Conservation (phyloP, 2,329 filamentous ascomycete species). For the Exophiala sp. region DNA sequence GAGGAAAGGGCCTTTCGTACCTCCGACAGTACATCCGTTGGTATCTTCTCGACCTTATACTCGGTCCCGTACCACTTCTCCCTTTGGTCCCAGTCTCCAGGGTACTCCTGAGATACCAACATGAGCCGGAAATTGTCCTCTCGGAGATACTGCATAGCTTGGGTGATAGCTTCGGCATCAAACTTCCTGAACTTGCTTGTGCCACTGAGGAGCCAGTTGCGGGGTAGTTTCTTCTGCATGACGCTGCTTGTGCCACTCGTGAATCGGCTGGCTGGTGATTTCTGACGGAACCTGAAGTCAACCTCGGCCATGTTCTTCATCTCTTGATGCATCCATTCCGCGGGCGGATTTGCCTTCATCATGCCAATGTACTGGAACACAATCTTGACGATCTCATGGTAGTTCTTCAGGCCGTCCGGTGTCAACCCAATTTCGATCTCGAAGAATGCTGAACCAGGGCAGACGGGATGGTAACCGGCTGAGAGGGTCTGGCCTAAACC, state of each 20-base stretch:
- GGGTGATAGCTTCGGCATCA: constrained; percentile 66
- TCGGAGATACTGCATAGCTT: constrained; percentile 65
- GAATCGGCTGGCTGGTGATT: constrained; percentile 81
- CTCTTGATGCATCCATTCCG: constrained; percentile 92
- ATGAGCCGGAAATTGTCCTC: constrained; percentile 87
- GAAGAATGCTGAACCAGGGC: constrained; percentile 75
- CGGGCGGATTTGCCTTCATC: constrained; percentile 69
- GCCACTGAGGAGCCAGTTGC: constrained; percentile 82
- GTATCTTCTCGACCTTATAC: constrained; percentile 76
- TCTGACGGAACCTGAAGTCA: constrained; percentile 91
- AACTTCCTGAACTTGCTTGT: constrained; percentile 71
- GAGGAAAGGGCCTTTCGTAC: constrained; percentile 59
- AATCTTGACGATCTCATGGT: constrained; percentile 72
- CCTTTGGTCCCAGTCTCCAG: constrained; percentile 76
- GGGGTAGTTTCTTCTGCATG: constrained; percentile 85
- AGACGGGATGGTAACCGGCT: constrained; percentile 68
- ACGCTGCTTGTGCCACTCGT: constrained; percentile 76
- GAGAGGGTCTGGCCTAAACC: constrained; percentile 83
- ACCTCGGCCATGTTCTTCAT: constrained; percentile 86
- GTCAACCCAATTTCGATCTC: constrained; percentile 74
- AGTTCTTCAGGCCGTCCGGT: constrained; percentile 74
- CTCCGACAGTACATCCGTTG: constrained; percentile 65
- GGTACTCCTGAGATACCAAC: constrained; percentile 74
- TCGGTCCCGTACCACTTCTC: constrained; percentile 99
- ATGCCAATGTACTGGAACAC: constrained; percentile 90